phyloP scores from a whole-genome alignment of 1,284 basidiomycete genomes.

The Malassezia caprae region DNA sequence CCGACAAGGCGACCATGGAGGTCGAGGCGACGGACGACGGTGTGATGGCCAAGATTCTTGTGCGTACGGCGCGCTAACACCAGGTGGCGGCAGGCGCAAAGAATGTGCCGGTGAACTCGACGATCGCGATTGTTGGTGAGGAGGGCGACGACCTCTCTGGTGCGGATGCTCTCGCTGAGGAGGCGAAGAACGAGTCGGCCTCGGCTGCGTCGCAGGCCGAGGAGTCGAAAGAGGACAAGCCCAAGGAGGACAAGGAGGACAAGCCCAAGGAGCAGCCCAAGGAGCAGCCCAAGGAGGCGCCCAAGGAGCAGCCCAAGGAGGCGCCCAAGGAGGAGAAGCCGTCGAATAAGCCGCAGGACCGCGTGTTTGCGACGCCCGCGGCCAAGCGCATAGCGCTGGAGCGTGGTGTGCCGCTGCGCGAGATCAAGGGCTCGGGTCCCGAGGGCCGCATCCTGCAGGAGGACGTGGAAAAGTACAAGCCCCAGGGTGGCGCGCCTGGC shows the following conservation, averaged over 20 bases:
- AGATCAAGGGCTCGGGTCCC: slow-evolving; percentile 90
- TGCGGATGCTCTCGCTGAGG: slow-evolving; percentile 65
- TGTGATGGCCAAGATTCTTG: slow-evolving; percentile 83
- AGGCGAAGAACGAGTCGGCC: slow-evolving; percentile 48
- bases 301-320: slow-evolving; percentile 28
- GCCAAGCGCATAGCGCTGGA: slow-evolving; percentile 95
- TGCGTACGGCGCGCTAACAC: slow-evolving; percentile 57
- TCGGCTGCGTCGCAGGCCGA: slow-evolving; percentile 41
- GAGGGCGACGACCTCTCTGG: slow-evolving; percentile 84
- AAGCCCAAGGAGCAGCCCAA: slow-evolving; percentile 33
- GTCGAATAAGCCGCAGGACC: slow-evolving; percentile 21
- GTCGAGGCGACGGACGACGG: slow-evolving; percentile 97
- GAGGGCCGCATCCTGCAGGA: slow-evolving; percentile 84
- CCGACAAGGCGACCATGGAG: slow-evolving; percentile 98
- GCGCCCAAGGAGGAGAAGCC: slow-evolving; percentile 36
- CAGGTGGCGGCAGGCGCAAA: slow-evolving; percentile 75
- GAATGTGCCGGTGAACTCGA: slow-evolving; percentile 69
- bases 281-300: slow-evolving; percentile 30
- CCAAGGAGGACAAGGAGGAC: slow-evolving; percentile 22
- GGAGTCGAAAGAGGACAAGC: neutral
- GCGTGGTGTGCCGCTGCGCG: slow-evolving; percentile 76
- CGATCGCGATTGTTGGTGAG: slow-evolving; percentile 83
- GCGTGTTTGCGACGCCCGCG: slow-evolving; percentile 83
- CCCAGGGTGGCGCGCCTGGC: slow-evolving; percentile 20
- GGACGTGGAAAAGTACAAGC: slow-evolving; percentile 76